A percentile compares a stretch with the other conserved stretches of the same genome.
Evolutionary conservation across 257 asterid species (phyloP).

Genomic region (Nicotiana obtusifolia): DNA sequence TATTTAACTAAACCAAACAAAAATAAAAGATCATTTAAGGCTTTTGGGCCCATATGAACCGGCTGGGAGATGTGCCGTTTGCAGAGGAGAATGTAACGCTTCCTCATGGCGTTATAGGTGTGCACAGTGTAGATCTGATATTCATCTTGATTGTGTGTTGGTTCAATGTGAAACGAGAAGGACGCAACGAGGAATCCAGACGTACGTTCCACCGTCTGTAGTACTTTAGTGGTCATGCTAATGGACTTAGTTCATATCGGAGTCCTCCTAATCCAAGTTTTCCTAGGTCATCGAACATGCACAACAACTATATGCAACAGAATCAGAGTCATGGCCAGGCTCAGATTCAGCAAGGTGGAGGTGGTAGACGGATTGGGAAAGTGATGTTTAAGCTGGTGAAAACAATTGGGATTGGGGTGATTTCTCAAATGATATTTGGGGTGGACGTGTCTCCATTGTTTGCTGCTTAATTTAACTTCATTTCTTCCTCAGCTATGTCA

Average conservation of each 20-base stretch:
- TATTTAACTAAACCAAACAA: too few species aligned
- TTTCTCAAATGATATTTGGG: slow-evolving; percentile 4
- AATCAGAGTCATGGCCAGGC: background rate
- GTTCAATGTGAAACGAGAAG: background rate
- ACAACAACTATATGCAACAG: background rate
- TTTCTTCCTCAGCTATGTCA: background rate
- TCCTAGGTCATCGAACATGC: background rate
- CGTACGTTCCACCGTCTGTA: background rate
- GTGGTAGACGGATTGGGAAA: background rate
- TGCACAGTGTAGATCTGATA: slow-evolving; percentile 11
- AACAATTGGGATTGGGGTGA: slow-evolving; percentile 2
- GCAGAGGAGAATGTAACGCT: background rate
- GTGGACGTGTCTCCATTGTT: background rate
- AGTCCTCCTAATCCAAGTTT: background rate
- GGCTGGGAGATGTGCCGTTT: background rate
- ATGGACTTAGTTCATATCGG: background rate
- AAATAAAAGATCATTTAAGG: slow-evolving; percentile 14
- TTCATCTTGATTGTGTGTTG: slow-evolving; percentile 19
- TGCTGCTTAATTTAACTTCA: rapidly evolving
- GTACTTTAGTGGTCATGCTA: background rate
- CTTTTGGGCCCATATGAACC: background rate
- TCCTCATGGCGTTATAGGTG: slow-evolving; percentile 26
- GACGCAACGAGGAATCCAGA: background rate
- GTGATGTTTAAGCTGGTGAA: slow-evolving; percentile 11
- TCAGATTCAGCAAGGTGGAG: background rate